Base-by-base conservation (phyloP, 108 stramenopile species). In the Skeletonema grethae region DNA sequence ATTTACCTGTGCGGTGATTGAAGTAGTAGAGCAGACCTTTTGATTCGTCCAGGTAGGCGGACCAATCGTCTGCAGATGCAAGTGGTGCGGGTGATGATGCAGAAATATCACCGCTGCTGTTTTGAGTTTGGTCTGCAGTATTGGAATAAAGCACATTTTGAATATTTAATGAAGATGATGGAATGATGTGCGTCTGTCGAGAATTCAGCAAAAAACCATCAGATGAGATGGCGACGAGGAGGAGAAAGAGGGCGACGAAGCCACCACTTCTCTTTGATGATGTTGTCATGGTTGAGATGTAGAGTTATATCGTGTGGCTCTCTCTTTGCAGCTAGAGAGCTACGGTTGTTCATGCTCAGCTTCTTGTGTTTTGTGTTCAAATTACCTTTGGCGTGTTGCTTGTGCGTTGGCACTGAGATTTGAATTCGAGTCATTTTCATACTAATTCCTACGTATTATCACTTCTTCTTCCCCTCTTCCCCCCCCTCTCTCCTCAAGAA, bases 11-110 rank as follows among this genome's bases (percentile, higher is more conserved):
- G 7, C 69, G 68, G 15, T 62, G 61, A 59, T 95, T 86, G 55
- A 90, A 95, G 76, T 91, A 95, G 68, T 95, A 95, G 3, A 91
- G 63, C 6, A 90, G 61, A 1, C 92, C 92, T 11, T 88, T 90
- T 1, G 79, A 86, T 63, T 90, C 87, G 61, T 93, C 92, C 50
- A 93, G 61, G 65, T 85, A 90, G 0, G 92, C 92, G 5, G 86
- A 70, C 92, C 92, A 93, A 38, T 85, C 84, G 0, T 85, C 88
- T 39, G 80, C 75, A 43, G 80, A 75, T 20, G 86, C 86, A 10
- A 92, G 75, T 29, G 87, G 82, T 61, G 85, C 32, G 38, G 59
- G 66, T 34, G 31, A 65, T 56, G 70, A 43, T 1, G 39, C n/a
- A 62, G 32, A 13, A 43, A 1, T 20, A 7, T 6, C 46, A 48